Conservation (phyloP, 495 filamentous ascomycete genomes). For the Beverwykella pulmonaria region DNA sequence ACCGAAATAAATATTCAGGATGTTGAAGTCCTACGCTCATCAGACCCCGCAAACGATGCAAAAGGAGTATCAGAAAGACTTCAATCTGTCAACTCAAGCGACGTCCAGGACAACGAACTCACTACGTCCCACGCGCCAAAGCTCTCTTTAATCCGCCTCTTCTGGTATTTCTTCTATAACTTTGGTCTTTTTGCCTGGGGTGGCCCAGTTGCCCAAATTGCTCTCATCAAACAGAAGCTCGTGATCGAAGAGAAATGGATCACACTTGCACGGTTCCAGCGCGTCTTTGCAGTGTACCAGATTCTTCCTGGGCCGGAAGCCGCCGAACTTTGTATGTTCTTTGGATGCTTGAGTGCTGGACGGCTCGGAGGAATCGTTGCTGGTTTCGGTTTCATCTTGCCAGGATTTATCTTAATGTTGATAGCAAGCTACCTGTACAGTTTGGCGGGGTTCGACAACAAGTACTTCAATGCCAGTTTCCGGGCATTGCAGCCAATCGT, state of each 20-base stretch:
- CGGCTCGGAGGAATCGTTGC: slow-evolving; percentile 46
- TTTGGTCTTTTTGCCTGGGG: slow-evolving; percentile 49
- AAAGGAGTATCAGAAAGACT: slow-evolving; percentile 3
- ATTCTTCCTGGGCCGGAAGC: slow-evolving; percentile 47
- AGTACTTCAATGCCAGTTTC: slow-evolving; percentile 46
- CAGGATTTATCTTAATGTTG: slow-evolving; percentile 47
- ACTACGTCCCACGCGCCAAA: slow-evolving; percentile 42
- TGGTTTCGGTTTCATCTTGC: slow-evolving; percentile 45
- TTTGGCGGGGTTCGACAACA: slow-evolving; percentile 43
- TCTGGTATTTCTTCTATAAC: slow-evolving; percentile 50
- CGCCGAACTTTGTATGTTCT: slow-evolving; percentile 49
- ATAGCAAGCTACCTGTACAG: slow-evolving; percentile 44
- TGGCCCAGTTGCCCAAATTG: slow-evolving; percentile 49
- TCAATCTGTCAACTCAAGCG: slow-evolving; percentile 16
- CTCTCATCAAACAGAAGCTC: slow-evolving; percentile 45
- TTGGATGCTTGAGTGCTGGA: slow-evolving; percentile 46
- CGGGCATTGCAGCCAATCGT: slow-evolving; percentile 47
- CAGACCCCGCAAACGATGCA: no score
- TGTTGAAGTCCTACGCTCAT: no score
- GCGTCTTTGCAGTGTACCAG: slow-evolving; percentile 49
- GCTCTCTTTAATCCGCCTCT: slow-evolving; percentile 39
- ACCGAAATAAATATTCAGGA: no score
- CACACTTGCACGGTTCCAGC: slow-evolving; percentile 44
- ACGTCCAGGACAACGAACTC: slow-evolving; percentile 14
- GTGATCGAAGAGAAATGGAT: slow-evolving; percentile 48